These are phyloP conservation scores for Metarhizium guizhouense DNA, from an alignment of 2,329 filamentous ascomycete genomes.

Conservation along the genomic window DNA sequence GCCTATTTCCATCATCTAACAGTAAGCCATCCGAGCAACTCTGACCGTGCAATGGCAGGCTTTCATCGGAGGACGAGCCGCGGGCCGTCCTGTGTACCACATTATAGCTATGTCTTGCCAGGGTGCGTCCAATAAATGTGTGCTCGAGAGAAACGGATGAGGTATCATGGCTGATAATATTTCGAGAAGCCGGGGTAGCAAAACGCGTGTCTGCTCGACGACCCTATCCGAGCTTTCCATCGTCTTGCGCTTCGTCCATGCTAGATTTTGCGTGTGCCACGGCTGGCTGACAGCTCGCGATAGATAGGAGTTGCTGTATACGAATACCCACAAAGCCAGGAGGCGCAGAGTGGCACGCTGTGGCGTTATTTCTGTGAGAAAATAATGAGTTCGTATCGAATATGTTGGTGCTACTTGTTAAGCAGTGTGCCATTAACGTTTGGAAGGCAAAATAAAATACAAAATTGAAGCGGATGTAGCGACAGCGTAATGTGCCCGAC, in stretches of 20 bases:
- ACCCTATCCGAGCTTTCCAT: conserved; percentile 18
- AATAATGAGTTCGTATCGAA: conserved; percentile 1
- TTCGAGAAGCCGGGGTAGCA: conserved; percentile 17
- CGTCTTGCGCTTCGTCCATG: conserved; percentile 14
- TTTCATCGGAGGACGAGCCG: background rate
- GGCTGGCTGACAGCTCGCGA: conserved; percentile 8
- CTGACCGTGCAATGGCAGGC: background rate
- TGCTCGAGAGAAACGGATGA: conserved; percentile 3
- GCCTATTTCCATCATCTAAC: background rate
- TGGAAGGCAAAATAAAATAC: background rate
- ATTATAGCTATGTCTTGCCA: conserved; percentile 6
- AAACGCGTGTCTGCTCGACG: conserved; percentile 15
- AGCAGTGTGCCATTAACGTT: conserved; percentile 9
- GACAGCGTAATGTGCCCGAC: background rate
- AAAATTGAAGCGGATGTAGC: background rate
- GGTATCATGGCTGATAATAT: conserved; percentile 3
- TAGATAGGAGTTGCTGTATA: conserved; percentile 18
- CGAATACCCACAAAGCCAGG: conserved; percentile 20
- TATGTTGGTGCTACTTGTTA: conserved; percentile 5
- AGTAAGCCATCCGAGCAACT: background rate
- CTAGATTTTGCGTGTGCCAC: background rate
- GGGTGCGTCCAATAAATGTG: conserved; percentile 4
- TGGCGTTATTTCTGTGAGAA: conserved; percentile 6
- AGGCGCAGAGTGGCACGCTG: conserved; percentile 11
- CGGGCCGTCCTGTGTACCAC: conserved; percentile 2